Base-by-base conservation (phyloP, 441 rosid genomes). In the Hura crepitans region DNA sequence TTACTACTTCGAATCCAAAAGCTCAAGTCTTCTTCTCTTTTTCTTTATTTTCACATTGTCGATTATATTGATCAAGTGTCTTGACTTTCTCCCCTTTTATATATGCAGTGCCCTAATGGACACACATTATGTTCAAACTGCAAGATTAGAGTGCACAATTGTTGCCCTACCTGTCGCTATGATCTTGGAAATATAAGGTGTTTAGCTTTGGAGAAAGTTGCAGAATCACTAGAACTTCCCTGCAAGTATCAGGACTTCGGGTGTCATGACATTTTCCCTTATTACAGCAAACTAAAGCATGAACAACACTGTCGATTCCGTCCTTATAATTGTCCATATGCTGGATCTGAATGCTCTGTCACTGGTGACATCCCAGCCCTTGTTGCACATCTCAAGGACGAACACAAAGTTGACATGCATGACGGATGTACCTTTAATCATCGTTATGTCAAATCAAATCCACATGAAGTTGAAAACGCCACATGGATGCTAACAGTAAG, bases 401-500 rank as follows among this genome's bases (percentile, higher is more conserved):
- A 87, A 72, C 92, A 87, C 75, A 87, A 84, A 77, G 92, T 87
- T 39, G 92, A 87, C 79, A 86, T 88, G 93, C 93, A 88, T 66
- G 82, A 66, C 56, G 93, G 93, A 11, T 81, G 90, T 72, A 88
- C 90, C 58, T 88, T 88, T 65, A 88, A 88, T 73, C 93, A 88
- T 68, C 93, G 93, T 2, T 88, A 88, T 73, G 93, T 88, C 53
- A 88, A 88, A 60, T 81, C 89, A 45, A 88, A 88, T 74, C 93
- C 93, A 4, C 91, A 83, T 56, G 93, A 86, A 67, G 93, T 88
- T 37, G 90, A 86, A 78, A 88, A 88, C 47, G 93, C 93, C 30
- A 88, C 93, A 20, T 88, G 93, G 93, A 88, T 88, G 93, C 78
- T 88, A 27, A 88, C 93, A 78, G 93, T 88, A 83, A 64, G 71